A percentile compares a stretch with the other conserved stretches of the same genome.
These are phyloP conservation scores for Paxillus rubicundulus DNA, from an alignment of 768 basidiomycete species.

Conservation along the genomic window DNA sequence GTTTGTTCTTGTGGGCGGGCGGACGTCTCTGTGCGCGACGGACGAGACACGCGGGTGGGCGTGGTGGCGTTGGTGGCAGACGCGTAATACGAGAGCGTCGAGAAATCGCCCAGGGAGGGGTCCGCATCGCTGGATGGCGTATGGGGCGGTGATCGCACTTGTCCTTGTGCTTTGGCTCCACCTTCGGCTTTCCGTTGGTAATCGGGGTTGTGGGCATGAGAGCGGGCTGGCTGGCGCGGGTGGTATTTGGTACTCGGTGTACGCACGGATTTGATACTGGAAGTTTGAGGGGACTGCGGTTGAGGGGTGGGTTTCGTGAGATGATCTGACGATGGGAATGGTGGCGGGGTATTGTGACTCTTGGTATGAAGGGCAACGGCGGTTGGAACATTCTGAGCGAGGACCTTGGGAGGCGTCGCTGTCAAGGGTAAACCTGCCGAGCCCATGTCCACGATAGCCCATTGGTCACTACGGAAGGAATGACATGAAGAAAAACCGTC, in stretches of 20 bases:
- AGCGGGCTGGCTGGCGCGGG: too few relatives aligned
- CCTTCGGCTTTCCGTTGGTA: background rate
- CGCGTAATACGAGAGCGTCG: constrained; percentile 5
- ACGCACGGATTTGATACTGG: background rate
- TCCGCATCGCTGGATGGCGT: constrained; percentile 2
- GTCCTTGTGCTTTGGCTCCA: background rate
- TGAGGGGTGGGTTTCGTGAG: background rate
- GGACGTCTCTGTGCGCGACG: background rate
- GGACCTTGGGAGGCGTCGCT: constrained; percentile 10
- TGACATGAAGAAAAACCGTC: background rate
- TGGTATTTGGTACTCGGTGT: background rate
- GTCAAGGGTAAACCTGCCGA: constrained; percentile 8
- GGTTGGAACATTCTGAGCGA: background rate
- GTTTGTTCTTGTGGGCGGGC: background rate
- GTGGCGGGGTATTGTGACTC: background rate
- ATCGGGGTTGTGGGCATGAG: background rate
- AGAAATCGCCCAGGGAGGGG: constrained; percentile 15
- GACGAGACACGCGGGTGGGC: background rate
- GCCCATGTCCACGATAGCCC: constrained; percentile 26
- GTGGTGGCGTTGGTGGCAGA: background rate
- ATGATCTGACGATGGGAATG: background rate
- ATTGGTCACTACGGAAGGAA: constrained; percentile 23
- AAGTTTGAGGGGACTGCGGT: background rate
- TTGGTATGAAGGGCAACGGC: background rate
- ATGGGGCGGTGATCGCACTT: background rate